Percentiles rank a stretch among this genome's conserved stretches.
Evolutionary conservation across 2,329 filamentous ascomycete species (phyloP).

Genomic region (Diaporthe vaccinii): DNA sequence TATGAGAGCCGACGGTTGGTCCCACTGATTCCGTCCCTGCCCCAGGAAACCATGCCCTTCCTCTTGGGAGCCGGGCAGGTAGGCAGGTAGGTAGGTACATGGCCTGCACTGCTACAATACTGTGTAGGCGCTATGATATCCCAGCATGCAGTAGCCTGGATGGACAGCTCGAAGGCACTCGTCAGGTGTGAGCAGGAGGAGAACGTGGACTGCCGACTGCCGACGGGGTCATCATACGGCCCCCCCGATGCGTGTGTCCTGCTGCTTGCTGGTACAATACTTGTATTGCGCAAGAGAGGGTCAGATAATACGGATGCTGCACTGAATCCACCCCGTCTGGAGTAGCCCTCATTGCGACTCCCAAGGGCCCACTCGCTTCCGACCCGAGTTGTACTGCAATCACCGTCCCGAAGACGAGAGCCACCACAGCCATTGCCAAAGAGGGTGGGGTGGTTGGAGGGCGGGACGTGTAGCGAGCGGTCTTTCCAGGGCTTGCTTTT

Average conservation of each 20-base stretch:
- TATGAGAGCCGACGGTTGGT: slow-evolving; percentile 24
- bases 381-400: slow-evolving; percentile 28
- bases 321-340: slow-evolving; percentile 11
- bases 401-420: slow-evolving; percentile 21
- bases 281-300: neutral
- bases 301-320: slow-evolving; percentile 14
- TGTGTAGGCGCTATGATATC: slow-evolving; percentile 23
- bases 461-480: neutral
- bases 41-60: slow-evolving; percentile 26
- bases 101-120: slow-evolving; percentile 7
- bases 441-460: neutral
- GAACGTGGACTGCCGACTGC: slow-evolving; percentile 16
- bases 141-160: slow-evolving; percentile 36
- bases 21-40: slow-evolving; percentile 25
- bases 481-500: slow-evolving; percentile 12
- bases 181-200: slow-evolving; percentile 1
- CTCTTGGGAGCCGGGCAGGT: neutral
- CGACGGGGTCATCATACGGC: slow-evolving; percentile 3
- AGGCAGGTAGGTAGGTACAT: slow-evolving; percentile 23
- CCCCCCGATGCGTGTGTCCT: neutral
- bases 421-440: neutral
- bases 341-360: slow-evolving; percentile 25
- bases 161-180: neutral
- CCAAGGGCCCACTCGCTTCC: slow-evolving; percentile 22
- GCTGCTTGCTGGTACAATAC: neutral